phyloP scores from a whole-genome alignment of 169 alveolate species.

The Plasmodium inui region DNA sequence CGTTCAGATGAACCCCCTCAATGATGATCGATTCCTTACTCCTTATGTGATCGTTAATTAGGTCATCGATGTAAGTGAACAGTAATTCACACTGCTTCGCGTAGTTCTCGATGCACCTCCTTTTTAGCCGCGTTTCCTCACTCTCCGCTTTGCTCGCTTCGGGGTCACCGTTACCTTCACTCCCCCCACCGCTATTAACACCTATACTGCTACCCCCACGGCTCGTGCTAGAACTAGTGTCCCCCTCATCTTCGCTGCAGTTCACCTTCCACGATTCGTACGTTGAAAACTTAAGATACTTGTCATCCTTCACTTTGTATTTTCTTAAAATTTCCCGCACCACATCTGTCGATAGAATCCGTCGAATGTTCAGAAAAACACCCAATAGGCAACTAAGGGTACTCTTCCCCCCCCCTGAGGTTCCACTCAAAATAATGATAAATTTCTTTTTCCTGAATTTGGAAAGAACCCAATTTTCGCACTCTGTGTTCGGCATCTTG shows the following conservation, averaged over 20 bases:
- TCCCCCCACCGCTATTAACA: background rate
- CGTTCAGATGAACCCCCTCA: constrained; percentile 68
- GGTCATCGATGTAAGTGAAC: constrained; percentile 45
- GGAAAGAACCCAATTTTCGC: background rate
- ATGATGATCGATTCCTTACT: constrained; percentile 55
- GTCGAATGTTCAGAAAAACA: constrained; percentile 31
- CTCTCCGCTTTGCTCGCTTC: background rate
- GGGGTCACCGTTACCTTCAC: background rate
- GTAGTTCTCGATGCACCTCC: constrained; percentile 57
- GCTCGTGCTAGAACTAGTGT: background rate
- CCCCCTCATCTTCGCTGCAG: constrained; percentile 20
- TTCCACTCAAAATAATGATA: constrained; percentile 54
- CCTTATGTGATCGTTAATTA: constrained; percentile 34
- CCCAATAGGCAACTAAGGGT: constrained; percentile 67
- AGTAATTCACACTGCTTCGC: constrained; percentile 43
- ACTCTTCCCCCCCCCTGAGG: constrained; percentile 69
- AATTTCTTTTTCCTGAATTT: constrained; percentile 11
- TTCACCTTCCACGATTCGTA: constrained; percentile 66
- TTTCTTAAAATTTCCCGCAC: constrained; percentile 60
- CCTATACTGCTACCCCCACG: background rate
- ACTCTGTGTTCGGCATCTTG: constrained; percentile 1
- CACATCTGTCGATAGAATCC: constrained; percentile 64
- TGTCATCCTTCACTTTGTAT: constrained; percentile 23
- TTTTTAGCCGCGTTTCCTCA: background rate
- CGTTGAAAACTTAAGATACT: constrained; percentile 53